Conservation (phyloP, 306 rosid species). For the Cucumis sativus region DNA sequence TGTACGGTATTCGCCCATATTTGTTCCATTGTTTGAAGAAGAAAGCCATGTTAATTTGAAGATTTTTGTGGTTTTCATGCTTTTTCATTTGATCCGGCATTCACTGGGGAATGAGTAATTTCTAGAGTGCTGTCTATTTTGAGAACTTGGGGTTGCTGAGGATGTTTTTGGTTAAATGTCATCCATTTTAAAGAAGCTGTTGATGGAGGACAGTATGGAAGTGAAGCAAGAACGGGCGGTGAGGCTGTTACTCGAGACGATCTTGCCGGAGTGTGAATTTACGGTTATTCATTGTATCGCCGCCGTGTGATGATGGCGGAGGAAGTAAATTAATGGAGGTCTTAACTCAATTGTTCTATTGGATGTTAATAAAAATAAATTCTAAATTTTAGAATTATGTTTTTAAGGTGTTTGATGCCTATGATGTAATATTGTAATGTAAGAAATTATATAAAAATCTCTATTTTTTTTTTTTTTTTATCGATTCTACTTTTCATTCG, state of each 20-base stretch:
- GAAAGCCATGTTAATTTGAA: background rate
- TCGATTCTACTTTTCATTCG: no score
- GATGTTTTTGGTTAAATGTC: slow-evolving; percentile 43
- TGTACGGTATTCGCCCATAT: background rate
- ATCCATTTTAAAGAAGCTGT: slow-evolving; percentile 50
- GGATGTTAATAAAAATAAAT: background rate
- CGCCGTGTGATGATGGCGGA: background rate
- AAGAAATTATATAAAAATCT: no score
- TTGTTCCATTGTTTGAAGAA: background rate
- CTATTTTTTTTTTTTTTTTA: no score
- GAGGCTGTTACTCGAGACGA: slow-evolving; percentile 36
- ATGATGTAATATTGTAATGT: background rate
- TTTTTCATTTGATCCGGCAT: background rate
- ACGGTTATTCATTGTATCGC: no score
- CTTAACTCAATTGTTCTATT: background rate
- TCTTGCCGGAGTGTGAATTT: no score
- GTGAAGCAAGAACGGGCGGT: slow-evolving; percentile 60
- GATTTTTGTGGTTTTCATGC: background rate
- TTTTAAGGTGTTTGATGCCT: no score
- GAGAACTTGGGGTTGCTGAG: slow-evolving; percentile 26
- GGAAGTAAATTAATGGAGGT: background rate
- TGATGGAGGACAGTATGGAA: slow-evolving; percentile 59
- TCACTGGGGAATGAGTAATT: background rate
- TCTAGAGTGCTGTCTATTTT: background rate
- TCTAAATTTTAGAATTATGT: background rate